Base-by-base conservation (phyloP, 495 filamentous ascomycete species). In the Penicillium parvum region DNA sequence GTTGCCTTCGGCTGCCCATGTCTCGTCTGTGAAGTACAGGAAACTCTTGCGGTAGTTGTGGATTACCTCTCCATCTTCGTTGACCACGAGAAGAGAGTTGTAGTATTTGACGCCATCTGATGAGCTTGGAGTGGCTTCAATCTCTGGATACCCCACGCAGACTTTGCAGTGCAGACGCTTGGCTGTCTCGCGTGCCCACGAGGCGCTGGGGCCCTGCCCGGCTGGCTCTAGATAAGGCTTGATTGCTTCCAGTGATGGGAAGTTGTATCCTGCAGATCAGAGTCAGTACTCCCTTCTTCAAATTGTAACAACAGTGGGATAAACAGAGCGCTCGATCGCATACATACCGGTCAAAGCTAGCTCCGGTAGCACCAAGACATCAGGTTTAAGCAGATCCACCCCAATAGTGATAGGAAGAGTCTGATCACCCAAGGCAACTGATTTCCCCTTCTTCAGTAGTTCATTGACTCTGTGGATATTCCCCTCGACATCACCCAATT, bases 121-220 rank as follows among this genome's bases (percentile, higher is more conserved):
- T 20, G 12, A 27, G 7, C 35, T 37, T 9, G 41, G 7, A 10
- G 37, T 37, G 14, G 17, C 44, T 22, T 66, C 58, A 8, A 76
- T 75, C 62, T 98, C 92, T 0, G 92, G 90, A 55, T 97, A 98
- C 8, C 92, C 91, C 5, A 90, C 83, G 17, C 81, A 84, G n/a
- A 96, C 88, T 47, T 79, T 76, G 63, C 90, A 96, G 11, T 76
- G 67, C 44, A 89, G 72, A 37, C 80, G 82, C 40, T 72, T 64
- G 12, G 92, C 92, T 5, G 76, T 84, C 16, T 75, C 74, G 19
- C 77, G 74, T 1, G 92, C 92, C 92, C 92, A 98, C 32, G 76
- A 57, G 3, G 86, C 82, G 29, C 82, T 86, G 25, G 81, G 78
- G 1, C 92, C 92, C 1, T 79, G 60, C 3, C 80, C 77, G 11